Evolutionary conservation across 2,329 filamentous ascomycete genomes (phyloP), one percentile per base, ranked within the genome.

Genomic region (Calonectria naviculata): DNA sequence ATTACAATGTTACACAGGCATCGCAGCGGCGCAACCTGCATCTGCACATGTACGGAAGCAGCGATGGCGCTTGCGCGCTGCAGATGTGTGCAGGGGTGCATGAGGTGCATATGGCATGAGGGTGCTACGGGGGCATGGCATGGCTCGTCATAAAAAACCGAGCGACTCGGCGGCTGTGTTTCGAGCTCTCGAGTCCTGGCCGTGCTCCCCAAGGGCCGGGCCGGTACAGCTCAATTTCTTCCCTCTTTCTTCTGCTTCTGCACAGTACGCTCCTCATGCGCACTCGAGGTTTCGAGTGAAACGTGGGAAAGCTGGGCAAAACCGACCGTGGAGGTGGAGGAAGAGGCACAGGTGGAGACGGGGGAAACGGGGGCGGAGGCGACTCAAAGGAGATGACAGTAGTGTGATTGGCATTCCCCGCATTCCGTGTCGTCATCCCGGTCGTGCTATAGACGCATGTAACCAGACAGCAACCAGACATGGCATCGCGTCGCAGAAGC

Each of bases 391-490:
- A 66, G 54, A 38, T 34, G 65, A 68, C 69, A 65, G 70, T 71
- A 60, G 41, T 49, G 60, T 65, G 47, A 47, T 67, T 73, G 74
- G 74, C 47, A 78, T 78, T 78, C 75, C 79, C 79, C 79, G 79
- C 79, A 80, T 79, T 80, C 77, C 79, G 79, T 81, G 78, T 79
- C 79, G 79, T 80, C 79, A 80, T 81, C 78, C 75, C 78, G 75
- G 73, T 44, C 71, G 71, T 77, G 76, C 76, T 70, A 71, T 64
- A 76, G 74, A 70, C 73, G 74, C 66, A 67, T 69, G 70, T 69
- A 71, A 38, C 74, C 75, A 78, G 72, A 73, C 71, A 76, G 68
- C 70, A 71, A 42, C 74, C 73, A 78, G 74, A 75, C 73, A 78
- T 62, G 65, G 71, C 62, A 54, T 66, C 56, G 62, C 61, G 64